A percentile compares a stretch with the other conserved stretches of the same genome.
Evolutionary conservation across 305 asterid genomes (phyloP).

Genomic region (Fraxinus dipetala): DNA sequence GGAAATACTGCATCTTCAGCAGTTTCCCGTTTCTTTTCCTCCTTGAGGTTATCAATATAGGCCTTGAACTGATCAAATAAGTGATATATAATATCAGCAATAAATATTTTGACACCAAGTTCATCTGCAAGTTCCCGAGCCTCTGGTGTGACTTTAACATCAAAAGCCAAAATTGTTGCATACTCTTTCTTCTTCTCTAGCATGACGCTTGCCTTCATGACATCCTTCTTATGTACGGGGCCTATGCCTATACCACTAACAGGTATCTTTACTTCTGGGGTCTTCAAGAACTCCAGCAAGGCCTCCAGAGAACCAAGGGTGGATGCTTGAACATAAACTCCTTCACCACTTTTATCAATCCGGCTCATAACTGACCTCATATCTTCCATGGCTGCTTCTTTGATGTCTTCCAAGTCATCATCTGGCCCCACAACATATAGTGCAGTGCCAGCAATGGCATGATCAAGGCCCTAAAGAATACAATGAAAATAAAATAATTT

Average conservation of each 20-base stretch:
- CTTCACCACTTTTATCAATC: slow-evolving; percentile 91
- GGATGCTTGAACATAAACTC: slow-evolving; percentile 97
- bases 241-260: slow-evolving; percentile 98
- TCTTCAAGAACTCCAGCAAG: slow-evolving; percentile 83
- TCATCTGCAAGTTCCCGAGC: slow-evolving; percentile 95
- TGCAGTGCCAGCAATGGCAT: slow-evolving; percentile 96
- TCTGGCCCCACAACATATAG: slow-evolving; percentile 84
- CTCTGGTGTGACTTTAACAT: slow-evolving; percentile 88
- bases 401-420: slow-evolving; percentile 77
- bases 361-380: slow-evolving; percentile 91
- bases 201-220: slow-evolving; percentile 98
- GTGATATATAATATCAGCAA: slow-evolving; percentile 93
- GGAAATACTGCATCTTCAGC: slow-evolving; percentile 97
- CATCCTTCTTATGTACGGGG: slow-evolving; percentile 91
- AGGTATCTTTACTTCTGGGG: slow-evolving; percentile 85
- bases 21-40: slow-evolving; percentile 89
- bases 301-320: slow-evolving; percentile 98
- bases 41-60: slow-evolving; percentile 83
- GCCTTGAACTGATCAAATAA: slow-evolving; percentile 97
- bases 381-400: slow-evolving; percentile 91
- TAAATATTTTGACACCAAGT: slow-evolving; percentile 77
- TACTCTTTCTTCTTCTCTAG: slow-evolving; percentile 96
- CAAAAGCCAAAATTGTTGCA: slow-evolving; percentile 91
- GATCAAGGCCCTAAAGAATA: slow-evolving; percentile 74
- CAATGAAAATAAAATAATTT: slow-evolving; percentile 1